Percentiles rank a stretch among this genome's conserved stretches.
Evolutionary conservation across 441 rosid genomes (phyloP).

Genomic region (Pelargonium citronellum): DNA sequence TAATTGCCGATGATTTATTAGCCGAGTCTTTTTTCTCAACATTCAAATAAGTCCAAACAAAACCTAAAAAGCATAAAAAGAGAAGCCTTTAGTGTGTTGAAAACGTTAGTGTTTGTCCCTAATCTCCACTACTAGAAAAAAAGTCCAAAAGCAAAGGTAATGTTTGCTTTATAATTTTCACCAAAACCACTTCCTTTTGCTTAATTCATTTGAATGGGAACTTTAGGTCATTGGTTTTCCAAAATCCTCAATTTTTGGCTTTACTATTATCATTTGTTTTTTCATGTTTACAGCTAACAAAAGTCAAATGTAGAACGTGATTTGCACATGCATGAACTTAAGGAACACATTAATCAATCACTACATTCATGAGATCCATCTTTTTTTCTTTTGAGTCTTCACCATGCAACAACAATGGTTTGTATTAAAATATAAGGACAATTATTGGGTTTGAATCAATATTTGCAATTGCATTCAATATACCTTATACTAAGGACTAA

Average conservation of each 20-base stretch:
- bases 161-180: constrained; percentile 14
- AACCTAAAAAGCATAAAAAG: constrained; percentile 7
- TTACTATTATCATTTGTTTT: background rate
- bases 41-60: no score
- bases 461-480: no score
- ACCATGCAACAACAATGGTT: no score
- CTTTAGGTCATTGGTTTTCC: background rate
- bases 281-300: constrained; percentile 1
- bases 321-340: background rate
- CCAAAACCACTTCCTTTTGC: background rate
- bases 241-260: background rate
- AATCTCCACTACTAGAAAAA: background rate
- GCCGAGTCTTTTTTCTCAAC: no score
- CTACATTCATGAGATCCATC: no score
- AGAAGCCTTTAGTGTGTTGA: constrained; percentile 8
- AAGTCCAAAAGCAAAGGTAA: background rate
- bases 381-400: no score
- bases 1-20: no score
- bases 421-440: no score
- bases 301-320: background rate
- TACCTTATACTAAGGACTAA: no score
- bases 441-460: no score
- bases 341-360: no score
- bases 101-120: constrained; percentile 27
- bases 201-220: background rate